Percentiles rank a stretch among this genome's conserved stretches.
Evolutionary conservation across 2,329 filamentous ascomycete genomes (phyloP).

Genomic region (Apiospora sp.): DNA sequence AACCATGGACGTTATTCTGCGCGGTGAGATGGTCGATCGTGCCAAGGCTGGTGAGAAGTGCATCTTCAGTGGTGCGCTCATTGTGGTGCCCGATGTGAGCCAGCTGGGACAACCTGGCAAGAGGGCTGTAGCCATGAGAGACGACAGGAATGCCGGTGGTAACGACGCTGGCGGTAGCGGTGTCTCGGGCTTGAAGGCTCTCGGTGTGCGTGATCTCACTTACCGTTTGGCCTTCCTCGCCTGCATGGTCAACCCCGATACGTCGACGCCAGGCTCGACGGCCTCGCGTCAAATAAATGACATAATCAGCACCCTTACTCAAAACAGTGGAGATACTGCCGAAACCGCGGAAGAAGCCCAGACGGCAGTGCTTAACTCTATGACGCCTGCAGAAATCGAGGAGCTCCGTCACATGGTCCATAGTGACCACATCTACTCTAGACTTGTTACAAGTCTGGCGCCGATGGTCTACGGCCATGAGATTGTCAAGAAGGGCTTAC

Average conservation of each 20-base stretch:
- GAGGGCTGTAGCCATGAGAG: slow-evolving; percentile 82
- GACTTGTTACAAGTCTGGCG: slow-evolving; percentile 90
- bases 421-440: slow-evolving; percentile 91
- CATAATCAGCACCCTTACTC: slow-evolving; percentile 84
- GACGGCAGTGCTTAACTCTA: slow-evolving; percentile 83
- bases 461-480: slow-evolving; percentile 98
- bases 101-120: slow-evolving; percentile 91
- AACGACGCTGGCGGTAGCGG: slow-evolving; percentile 85
- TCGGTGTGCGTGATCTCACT: slow-evolving; percentile 94
- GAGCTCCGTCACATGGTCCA: slow-evolving; percentile 94
- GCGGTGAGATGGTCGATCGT: slow-evolving; percentile 96
- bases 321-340: slow-evolving; percentile 72
- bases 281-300: slow-evolving; percentile 81
- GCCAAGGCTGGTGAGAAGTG: slow-evolving; percentile 98
- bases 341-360: slow-evolving; percentile 86
- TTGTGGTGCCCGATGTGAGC: slow-evolving; percentile 96
- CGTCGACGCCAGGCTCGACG: slow-evolving; percentile 78
- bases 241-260: slow-evolving; percentile 94
- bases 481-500: slow-evolving; percentile 95
- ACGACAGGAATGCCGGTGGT: slow-evolving; percentile 76
- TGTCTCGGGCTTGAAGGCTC: slow-evolving; percentile 85
- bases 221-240: slow-evolving; percentile 96
- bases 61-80: slow-evolving; percentile 94
- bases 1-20: slow-evolving; percentile 95
- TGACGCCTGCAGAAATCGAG: slow-evolving; percentile 87